These are phyloP conservation scores for Chenopodium quinoa DNA, from an alignment of 148 eudicot species.

Conservation along the genomic window DNA sequence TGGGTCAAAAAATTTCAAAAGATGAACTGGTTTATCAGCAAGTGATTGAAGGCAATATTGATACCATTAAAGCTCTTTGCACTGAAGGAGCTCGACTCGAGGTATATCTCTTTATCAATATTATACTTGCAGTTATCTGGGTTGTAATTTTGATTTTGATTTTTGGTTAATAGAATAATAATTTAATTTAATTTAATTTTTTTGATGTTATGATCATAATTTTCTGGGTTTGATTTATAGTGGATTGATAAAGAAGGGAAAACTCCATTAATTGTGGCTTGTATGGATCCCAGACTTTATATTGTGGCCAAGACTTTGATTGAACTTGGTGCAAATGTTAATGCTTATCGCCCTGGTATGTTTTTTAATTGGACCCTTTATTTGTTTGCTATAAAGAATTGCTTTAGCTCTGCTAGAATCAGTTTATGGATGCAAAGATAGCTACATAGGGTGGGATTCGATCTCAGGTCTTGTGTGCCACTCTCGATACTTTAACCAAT, in stretches of 20 bases:
- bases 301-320: slow-evolving; percentile 48
- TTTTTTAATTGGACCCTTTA: background rate
- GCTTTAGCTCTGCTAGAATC: background rate
- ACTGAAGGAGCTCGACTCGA: slow-evolving; percentile 57
- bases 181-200: too few relatives aligned
- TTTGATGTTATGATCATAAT: background rate
- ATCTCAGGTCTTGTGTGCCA: too few relatives aligned
- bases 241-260: slow-evolving; percentile 67
- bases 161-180: too few relatives aligned
- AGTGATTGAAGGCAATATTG: slow-evolving; percentile 42
- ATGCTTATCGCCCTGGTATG: slow-evolving; percentile 59
- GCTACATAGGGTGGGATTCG: too few relatives aligned
- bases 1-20: slow-evolving; percentile 65
- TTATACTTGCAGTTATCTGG: background rate
- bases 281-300: slow-evolving; percentile 45
- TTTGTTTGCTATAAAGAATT: background rate
- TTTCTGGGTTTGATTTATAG: slow-evolving; percentile 28
- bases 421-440: background rate
- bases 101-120: slow-evolving; percentile 25
- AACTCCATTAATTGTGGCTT: slow-evolving; percentile 58
- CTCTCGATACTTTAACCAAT: too few relatives aligned
- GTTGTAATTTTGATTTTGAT: background rate
- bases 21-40: slow-evolving; percentile 48
- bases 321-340: slow-evolving; percentile 59
- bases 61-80: slow-evolving; percentile 49